Percentiles rank a stretch among this genome's conserved stretches.
Evolutionary conservation across 2,329 filamentous ascomycete genomes (phyloP).

Genomic region (Colletotrichum euphorbiae): DNA sequence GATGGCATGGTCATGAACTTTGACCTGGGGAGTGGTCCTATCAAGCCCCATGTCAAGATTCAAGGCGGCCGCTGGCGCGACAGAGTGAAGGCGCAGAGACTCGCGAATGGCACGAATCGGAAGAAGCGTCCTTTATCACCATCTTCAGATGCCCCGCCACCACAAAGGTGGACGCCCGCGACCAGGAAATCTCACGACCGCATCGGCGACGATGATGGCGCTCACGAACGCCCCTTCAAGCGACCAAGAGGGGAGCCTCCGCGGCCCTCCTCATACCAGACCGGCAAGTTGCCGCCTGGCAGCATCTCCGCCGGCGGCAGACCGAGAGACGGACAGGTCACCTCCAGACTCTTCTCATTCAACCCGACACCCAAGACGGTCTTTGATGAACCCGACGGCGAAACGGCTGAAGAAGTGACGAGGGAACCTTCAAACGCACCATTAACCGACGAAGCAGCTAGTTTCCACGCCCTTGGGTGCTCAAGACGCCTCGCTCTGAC

Average conservation of each 20-base stretch:
- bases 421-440: constrained; percentile 91
- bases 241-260: constrained; percentile 54
- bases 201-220: constrained; percentile 46
- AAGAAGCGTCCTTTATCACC: constrained; percentile 46
- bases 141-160: constrained; percentile 41
- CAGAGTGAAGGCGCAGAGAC: constrained; percentile 82
- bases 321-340: constrained; percentile 66
- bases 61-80: constrained; percentile 96
- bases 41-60: constrained; percentile 73
- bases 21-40: constrained; percentile 75
- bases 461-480: constrained; percentile 87
- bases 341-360: constrained; percentile 92
- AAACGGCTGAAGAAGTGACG: constrained; percentile 57
- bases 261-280: constrained; percentile 48
- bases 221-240: constrained; percentile 54
- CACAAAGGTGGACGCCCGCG: constrained; percentile 26
- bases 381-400: constrained; percentile 60
- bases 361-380: constrained; percentile 81
- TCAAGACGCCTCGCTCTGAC: constrained; percentile 85
- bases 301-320: constrained; percentile 46
- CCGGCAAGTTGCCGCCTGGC: constrained; percentile 51
- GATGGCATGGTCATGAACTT: constrained; percentile 97
- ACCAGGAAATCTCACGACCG: constrained; percentile 40
- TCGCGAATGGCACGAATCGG: constrained; percentile 47
- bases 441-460: constrained; percentile 83